Conservation (phyloP, 306 rosid species). For the Carpinus fangiana region DNA sequence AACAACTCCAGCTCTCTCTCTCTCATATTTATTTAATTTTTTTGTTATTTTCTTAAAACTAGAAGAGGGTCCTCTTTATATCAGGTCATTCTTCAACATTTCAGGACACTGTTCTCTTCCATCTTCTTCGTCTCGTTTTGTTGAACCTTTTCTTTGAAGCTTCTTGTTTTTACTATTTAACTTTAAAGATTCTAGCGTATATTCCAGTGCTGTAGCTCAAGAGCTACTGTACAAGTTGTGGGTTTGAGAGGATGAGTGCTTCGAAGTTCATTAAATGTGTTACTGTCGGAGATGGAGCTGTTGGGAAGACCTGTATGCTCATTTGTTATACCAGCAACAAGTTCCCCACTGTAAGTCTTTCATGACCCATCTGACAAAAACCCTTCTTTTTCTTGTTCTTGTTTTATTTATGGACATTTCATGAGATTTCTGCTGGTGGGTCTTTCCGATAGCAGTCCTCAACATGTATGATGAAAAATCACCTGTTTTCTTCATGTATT, state of each 20-base stretch:
- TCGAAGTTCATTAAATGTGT: constrained; percentile 99
- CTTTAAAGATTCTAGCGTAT: constrained; percentile 23
- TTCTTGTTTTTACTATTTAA: constrained; percentile 18
- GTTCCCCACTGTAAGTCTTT: constrained; percentile 78
- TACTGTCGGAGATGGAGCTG: constrained; percentile 99
- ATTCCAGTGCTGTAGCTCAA: constrained; percentile 9
- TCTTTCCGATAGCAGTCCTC: background rate
- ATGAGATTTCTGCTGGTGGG: background rate
- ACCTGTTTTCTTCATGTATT: background rate
- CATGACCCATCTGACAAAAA: constrained; percentile 14
- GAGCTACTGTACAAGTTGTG: constrained; percentile 12
- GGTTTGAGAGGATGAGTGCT: constrained; percentile 68
- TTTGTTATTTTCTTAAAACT: constrained; percentile 40
- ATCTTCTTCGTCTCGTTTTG: constrained; percentile 17
- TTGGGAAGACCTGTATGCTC: constrained; percentile 98
- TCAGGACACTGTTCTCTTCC: constrained; percentile 20
- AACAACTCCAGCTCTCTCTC: constrained; percentile 32
- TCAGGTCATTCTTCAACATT: constrained; percentile 25
- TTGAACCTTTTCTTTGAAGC: constrained; percentile 4
- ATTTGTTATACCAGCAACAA: constrained; percentile 97
- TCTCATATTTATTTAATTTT: constrained; percentile 2
- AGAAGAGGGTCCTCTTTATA: constrained; percentile 22
- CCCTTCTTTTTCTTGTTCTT: constrained; percentile 12
- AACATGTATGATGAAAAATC: background rate
- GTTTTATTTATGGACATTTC: constrained; percentile 23